These are phyloP conservation scores for Dendrocalamus sinicus DNA, from an alignment of 176 grass and related monocot species.

Conservation along the genomic window DNA sequence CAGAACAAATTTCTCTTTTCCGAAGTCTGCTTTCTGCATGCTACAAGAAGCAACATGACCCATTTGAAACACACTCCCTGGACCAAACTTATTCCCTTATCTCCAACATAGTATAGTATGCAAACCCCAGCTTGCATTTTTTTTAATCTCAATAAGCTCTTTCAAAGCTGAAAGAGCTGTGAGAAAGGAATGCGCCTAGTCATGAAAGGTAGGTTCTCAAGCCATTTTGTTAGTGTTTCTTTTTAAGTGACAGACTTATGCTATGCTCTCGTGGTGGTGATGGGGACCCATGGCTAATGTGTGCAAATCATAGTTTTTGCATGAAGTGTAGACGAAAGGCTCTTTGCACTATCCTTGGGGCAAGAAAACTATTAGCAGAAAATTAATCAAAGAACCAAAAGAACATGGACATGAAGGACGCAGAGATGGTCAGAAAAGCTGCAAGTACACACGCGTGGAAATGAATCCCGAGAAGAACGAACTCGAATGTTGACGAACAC, in stretches of 20 bases:
- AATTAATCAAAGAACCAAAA: slow-evolving; percentile 43
- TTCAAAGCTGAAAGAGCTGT: slow-evolving; percentile 73
- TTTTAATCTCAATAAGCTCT: slow-evolving; percentile 63
- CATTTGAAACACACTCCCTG: slow-evolving; percentile 34
- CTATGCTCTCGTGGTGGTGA: slow-evolving; percentile 73
- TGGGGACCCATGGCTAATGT: slow-evolving; percentile 64
- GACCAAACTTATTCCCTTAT: slow-evolving; percentile 77
- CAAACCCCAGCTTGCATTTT: slow-evolving; percentile 41
- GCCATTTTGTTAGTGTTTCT: slow-evolving; percentile 67
- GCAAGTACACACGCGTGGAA: slow-evolving; percentile 47
- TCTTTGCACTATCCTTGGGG: slow-evolving; percentile 57
- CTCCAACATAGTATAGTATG: slow-evolving; percentile 55
- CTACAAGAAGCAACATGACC: slow-evolving; percentile 63
- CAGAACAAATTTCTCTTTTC: slow-evolving; percentile 40
- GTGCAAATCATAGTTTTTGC: slow-evolving; percentile 59
- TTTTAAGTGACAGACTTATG: slow-evolving; percentile 79
- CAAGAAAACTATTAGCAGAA: slow-evolving; percentile 60
- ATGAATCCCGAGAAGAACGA: slow-evolving; percentile 57
- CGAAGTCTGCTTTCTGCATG: slow-evolving; percentile 59
- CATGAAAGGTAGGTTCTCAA: slow-evolving; percentile 68
- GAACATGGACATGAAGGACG: slow-evolving; percentile 47
- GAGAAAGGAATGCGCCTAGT: slow-evolving; percentile 66
- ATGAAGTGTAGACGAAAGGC: slow-evolving; percentile 55
- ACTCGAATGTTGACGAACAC: background rate
- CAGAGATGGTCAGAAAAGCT: slow-evolving; percentile 43